Conservation (phyloP, 75 land plant genomes). For the Cupressus sempervirens region DNA sequence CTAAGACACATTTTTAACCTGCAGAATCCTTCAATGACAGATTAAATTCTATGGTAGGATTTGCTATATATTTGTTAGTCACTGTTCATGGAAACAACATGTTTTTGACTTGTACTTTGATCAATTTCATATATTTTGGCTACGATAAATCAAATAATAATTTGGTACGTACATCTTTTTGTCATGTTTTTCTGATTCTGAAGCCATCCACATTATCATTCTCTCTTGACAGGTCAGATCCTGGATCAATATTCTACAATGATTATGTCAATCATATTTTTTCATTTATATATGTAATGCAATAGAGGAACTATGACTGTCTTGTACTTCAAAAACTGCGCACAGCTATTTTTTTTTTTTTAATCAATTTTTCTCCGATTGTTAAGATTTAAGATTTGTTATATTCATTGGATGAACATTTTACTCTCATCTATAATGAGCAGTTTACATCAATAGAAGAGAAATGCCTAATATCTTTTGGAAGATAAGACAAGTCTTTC, state of each 20-base stretch:
- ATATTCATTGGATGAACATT: neutral
- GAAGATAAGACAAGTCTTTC: neutral
- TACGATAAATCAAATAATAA: neutral
- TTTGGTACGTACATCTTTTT: neutral
- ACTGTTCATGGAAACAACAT: neutral
- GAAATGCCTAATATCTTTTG: neutral
- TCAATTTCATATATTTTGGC: neutral
- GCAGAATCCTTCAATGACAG: neutral
- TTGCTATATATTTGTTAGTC: neutral
- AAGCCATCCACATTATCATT: neutral
- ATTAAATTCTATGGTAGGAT: neutral
- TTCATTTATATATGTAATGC: neutral
- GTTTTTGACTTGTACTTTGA: neutral
- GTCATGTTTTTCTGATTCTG: neutral
- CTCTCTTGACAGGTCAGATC: neutral
- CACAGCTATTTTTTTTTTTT: neutral
- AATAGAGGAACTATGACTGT: neutral
- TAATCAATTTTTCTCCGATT: neutral
- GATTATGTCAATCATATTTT: neutral
- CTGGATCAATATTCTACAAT: neutral
- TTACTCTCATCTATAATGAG: neutral
- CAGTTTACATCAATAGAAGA: neutral
- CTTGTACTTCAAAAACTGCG: neutral
- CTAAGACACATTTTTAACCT: neutral
- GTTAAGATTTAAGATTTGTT: neutral